These are phyloP conservation scores for Silene uniflora DNA, from an alignment of 148 eudicot genomes.

Conservation along the genomic window DNA sequence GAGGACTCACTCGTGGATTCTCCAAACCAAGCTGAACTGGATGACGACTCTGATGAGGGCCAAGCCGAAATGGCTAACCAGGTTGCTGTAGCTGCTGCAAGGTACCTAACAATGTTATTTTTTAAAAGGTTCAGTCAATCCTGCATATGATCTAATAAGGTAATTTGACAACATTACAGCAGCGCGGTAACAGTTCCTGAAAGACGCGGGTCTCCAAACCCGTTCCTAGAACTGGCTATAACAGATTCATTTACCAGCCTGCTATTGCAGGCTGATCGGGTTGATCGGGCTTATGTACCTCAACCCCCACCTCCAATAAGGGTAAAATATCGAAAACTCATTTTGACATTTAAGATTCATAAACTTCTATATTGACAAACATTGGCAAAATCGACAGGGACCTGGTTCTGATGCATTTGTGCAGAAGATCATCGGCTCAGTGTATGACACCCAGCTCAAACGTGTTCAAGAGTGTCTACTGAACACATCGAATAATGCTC, in stretches of 20 bases:
- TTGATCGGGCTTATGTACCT: neutral
- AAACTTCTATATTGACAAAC: neutral
- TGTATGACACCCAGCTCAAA: slow-evolving; percentile 1
- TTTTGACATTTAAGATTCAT: neutral
- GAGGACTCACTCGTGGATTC: neutral
- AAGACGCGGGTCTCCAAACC: neutral
- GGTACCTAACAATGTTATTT: neutral
- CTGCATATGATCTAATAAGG: neutral
- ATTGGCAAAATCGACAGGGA: slow-evolving; percentile 14
- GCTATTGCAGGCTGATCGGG: neutral
- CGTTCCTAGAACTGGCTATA: neutral
- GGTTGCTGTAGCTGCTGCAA: neutral
- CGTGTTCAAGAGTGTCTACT: neutral
- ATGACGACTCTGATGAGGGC: neutral
- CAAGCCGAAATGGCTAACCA: slow-evolving; percentile 1
- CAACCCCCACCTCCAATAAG: slow-evolving; percentile 11
- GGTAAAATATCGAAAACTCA: slow-evolving; percentile 10
- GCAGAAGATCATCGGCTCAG: neutral
- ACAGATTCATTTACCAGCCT: slow-evolving; percentile 8
- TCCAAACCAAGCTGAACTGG: neutral
- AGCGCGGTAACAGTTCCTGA: neutral
- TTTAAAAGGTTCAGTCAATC: neutral
- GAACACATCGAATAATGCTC: neutral
- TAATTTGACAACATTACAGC: slow-evolving; percentile 1
- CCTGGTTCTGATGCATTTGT: neutral